Conservation (phyloP, 1,139 yeast genomes). For the Scheffersomyces segobiensis region DNA sequence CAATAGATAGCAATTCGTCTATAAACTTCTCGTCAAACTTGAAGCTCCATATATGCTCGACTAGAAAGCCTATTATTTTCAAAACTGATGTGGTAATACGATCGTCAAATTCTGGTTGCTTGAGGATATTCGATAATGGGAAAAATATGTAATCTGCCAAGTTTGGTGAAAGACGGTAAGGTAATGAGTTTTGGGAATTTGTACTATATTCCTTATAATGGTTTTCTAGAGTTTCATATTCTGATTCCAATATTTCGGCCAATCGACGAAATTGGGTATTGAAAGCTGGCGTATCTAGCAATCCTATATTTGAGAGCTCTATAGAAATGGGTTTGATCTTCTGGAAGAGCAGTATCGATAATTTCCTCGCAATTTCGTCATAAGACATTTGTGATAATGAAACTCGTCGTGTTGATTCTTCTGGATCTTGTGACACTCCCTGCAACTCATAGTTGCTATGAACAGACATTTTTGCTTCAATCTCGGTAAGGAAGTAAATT, state of each 20-base stretch:
- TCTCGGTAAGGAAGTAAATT: not conserved
- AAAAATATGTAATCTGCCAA: slow-evolving; percentile 46
- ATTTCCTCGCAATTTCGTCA: not conserved
- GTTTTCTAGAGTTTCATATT: slow-evolving; percentile 10
- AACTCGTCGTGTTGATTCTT: not conserved
- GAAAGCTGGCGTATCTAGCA: slow-evolving; percentile 14
- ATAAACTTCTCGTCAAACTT: slow-evolving; percentile 23
- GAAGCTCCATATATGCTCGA: slow-evolving; percentile 33
- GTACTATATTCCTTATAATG: slow-evolving; percentile 16
- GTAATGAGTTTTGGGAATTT: slow-evolving; percentile 7
- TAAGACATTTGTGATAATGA: not conserved
- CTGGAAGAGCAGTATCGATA: slow-evolving; percentile 33
- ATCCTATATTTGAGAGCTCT: slow-evolving; percentile 25
- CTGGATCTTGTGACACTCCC: not conserved
- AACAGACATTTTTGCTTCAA: not conserved
- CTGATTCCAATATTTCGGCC: slow-evolving; percentile 1
- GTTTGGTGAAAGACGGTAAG: slow-evolving; percentile 28
- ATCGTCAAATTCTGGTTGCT: slow-evolving; percentile 25
- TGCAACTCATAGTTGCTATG: not conserved
- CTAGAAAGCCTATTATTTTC: slow-evolving; percentile 29
- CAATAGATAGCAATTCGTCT: slow-evolving; percentile 40
- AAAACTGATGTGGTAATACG: slow-evolving; percentile 23
- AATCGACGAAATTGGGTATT: slow-evolving; percentile 2
- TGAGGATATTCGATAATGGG: slow-evolving; percentile 38
- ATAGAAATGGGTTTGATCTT: slow-evolving; percentile 37